phyloP scores from a whole-genome alignment of 768 basidiomycete genomes.

The Pulveroboletus sp. region DNA sequence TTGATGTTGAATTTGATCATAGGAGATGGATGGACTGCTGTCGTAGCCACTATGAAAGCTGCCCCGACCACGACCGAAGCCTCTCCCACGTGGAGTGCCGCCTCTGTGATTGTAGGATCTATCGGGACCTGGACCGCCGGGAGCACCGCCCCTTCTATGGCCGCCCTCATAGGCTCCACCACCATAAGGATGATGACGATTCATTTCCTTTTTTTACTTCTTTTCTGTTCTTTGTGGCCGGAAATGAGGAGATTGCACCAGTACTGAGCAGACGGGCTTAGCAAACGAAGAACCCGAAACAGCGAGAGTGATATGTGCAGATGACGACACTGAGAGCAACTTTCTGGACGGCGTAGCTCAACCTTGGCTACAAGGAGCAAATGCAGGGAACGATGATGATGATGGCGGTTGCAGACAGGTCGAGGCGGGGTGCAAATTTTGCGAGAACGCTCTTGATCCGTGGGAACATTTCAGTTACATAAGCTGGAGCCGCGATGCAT shows the following conservation, averaged over 20 bases:
- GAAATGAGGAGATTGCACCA: slow-evolving; percentile 21
- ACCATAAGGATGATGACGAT: slow-evolving; percentile 87
- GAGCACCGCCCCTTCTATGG: slow-evolving; percentile 61
- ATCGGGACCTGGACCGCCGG: slow-evolving; percentile 66
- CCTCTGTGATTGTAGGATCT: slow-evolving; percentile 65
- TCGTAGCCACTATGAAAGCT: slow-evolving; percentile 53
- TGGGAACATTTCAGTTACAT: slow-evolving; percentile 25
- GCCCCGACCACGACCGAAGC: slow-evolving; percentile 53
- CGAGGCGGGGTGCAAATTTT: slow-evolving; percentile 29
- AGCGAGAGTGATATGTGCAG: slow-evolving; percentile 17
- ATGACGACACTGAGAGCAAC: slow-evolving; percentile 16
- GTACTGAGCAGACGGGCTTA: slow-evolving; percentile 28
- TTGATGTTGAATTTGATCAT: slow-evolving; percentile 65
- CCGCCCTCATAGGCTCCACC: slow-evolving; percentile 55
- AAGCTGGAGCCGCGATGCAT: too few relatives aligned
- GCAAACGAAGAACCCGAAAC: slow-evolving; percentile 17
- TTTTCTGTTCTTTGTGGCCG: slow-evolving; percentile 27
- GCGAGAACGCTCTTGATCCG: slow-evolving; percentile 24
- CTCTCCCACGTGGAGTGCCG: slow-evolving; percentile 45
- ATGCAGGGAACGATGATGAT: slow-evolving; percentile 30
- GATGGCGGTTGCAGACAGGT: slow-evolving; percentile 37
- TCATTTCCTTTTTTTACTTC: slow-evolving; percentile 46
- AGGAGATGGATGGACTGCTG: slow-evolving; percentile 48
- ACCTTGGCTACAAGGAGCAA: slow-evolving; percentile 19
- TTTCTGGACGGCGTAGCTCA: slow-evolving; percentile 26